Percentiles rank a stretch among this genome's conserved stretches.
phyloP scores from a whole-genome alignment of 495 filamentous ascomycete genomes.

The Penicillium simplicissimum region DNA sequence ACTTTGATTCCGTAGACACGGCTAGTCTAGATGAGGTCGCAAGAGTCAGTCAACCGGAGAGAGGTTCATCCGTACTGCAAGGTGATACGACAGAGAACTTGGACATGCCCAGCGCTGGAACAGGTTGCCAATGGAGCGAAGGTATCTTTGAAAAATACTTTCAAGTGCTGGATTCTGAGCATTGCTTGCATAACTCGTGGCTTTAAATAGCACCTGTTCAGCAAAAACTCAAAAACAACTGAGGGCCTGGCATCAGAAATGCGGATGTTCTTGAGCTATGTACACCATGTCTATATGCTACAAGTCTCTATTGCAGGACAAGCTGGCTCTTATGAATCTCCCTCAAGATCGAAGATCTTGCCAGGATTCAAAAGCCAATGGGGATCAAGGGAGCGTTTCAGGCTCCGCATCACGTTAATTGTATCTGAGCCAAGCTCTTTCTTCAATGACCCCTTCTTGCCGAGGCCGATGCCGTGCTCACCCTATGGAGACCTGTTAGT shows the following conservation, averaged over 20 bases:
- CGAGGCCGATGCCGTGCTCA: slow-evolving; percentile 86
- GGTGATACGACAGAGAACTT: background rate
- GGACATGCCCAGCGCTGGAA: slow-evolving; percentile 19
- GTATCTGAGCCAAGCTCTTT: slow-evolving; percentile 84
- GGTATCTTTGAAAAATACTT: slow-evolving; percentile 20
- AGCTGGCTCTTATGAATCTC: slow-evolving; percentile 4
- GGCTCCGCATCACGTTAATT: slow-evolving; percentile 78
- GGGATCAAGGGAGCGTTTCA: slow-evolving; percentile 85
- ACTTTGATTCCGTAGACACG: background rate
- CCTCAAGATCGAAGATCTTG: slow-evolving; percentile 72
- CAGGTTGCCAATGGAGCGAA: slow-evolving; percentile 25
- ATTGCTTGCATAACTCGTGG: background rate
- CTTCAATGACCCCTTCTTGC: slow-evolving; percentile 78
- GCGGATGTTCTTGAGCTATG: background rate
- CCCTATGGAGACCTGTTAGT: slow-evolving; percentile 48
- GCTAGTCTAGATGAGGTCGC: background rate
- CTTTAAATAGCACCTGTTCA: background rate
- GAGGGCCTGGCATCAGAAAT: background rate
- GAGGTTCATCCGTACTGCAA: background rate
- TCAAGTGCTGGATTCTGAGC: slow-evolving; percentile 10
- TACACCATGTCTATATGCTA: background rate
- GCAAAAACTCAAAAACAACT: background rate
- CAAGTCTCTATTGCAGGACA: background rate
- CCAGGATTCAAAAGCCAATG: slow-evolving; percentile 90
- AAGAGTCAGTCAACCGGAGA: background rate